Percentiles rank a stretch among this genome's conserved stretches.
Conservation (phyloP, 2,329 filamentous ascomycete genomes). For the Aotearoamyces nothofagi region DNA sequence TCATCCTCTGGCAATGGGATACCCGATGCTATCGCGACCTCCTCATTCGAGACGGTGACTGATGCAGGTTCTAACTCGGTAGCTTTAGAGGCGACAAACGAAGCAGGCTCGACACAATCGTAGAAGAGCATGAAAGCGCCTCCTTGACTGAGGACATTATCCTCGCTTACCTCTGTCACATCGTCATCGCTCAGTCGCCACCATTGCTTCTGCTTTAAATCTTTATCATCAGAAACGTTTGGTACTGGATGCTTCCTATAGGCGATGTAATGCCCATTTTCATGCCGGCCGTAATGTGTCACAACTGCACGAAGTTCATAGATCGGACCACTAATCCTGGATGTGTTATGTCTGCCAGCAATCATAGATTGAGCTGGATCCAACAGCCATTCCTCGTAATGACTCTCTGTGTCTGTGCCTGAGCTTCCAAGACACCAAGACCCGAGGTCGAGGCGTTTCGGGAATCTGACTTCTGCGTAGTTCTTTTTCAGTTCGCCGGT, state of each 20-base stretch:
- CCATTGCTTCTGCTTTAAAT: conserved; percentile 39
- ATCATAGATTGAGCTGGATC: conserved; percentile 63
- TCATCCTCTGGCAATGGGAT: conserved; percentile 1
- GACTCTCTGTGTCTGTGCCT: conserved; percentile 10
- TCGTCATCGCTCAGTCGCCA: conserved; percentile 86
- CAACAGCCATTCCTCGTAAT: conserved; percentile 52
- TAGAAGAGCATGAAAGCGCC: conserved; percentile 98
- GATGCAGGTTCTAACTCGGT: not conserved
- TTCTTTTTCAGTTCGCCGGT: conserved; percentile 78
- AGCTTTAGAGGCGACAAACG: not conserved
- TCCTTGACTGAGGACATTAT: conserved; percentile 54
- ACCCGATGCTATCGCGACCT: not conserved
- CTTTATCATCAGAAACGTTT: conserved; percentile 13
- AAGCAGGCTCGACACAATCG: conserved; percentile 46
- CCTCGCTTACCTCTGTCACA: conserved; percentile 59
- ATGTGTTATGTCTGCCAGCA: conserved; percentile 33
- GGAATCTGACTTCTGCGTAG: conserved; percentile 63
- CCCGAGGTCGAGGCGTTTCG: conserved; percentile 56
- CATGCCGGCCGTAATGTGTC: conserved; percentile 79
- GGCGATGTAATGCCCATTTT: conserved; percentile 92
- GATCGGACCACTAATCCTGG: conserved; percentile 37
- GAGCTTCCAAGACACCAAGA: conserved; percentile 69
- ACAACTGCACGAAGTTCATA: conserved; percentile 76
- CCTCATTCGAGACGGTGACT: not conserved
- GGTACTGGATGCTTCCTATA: conserved; percentile 53